Base-by-base conservation (phyloP, 305 asterid species). In the Coffea humblotiana region DNA sequence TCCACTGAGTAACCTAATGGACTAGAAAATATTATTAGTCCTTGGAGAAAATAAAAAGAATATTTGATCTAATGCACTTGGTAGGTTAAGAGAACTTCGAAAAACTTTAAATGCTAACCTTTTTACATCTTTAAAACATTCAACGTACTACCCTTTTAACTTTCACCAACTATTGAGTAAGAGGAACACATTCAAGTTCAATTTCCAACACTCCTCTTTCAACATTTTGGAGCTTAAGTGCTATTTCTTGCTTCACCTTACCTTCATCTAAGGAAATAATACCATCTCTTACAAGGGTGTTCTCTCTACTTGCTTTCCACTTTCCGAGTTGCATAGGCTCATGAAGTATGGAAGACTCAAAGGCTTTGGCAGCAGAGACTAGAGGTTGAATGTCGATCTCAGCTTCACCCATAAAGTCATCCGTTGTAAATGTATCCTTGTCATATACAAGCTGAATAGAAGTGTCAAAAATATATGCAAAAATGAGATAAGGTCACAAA, bases 371-470 rank as follows among this genome's bases (percentile, higher is more conserved):
- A 66, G 98, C 97, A 48, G 89, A 84, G 70, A 96, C 90, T 32
- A 96, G 82, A 0, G 97, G 97, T 69, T 92, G 93, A 75, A 96
- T 94, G 65, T 96, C 94, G 7, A 96, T 88, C 91, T 94, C 98
- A 1, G 97, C 99, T 52, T 93, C 94, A 72, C 99, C 99, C 99
- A 96, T 96, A 77, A 91, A 96, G 83, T 94, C 99, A 47, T 96
- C 99, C 0, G 97, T 87, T 7, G 97, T 87, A 89, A 96, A 94
- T 0, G 93, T 94, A 72, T 96, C 99, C 89, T 91, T 96, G 86
- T 96, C 99, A 69, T 94, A 96, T 9, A 96, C 99, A 67, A 87
- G 87, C 99, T 95, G 94, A 72, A 71, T 76, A 43, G 78, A 18
- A 64, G 8, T 56, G 60, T 9, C 69, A 25, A 64, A 54, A 37